A percentile compares a stretch with the other conserved stretches of the same genome.
Conservation (phyloP, 1,284 basidiomycete species). For the Calocybe gambosa region DNA sequence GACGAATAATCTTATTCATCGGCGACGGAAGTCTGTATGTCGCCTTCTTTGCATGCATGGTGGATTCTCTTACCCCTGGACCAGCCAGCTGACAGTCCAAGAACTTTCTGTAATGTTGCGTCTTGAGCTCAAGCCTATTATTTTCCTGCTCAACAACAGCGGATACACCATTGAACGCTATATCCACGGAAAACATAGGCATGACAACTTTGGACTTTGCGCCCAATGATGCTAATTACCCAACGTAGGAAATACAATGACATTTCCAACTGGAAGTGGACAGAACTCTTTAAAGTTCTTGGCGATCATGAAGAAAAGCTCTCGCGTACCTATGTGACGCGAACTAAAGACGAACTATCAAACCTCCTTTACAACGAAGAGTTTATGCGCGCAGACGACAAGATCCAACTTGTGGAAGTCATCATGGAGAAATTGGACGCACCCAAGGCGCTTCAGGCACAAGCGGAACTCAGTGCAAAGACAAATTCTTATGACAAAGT, state of each 20-base stretch:
- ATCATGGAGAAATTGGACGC: constrained; percentile 72
- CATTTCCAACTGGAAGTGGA: constrained; percentile 68
- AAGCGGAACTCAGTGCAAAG: constrained; percentile 41
- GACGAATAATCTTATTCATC: constrained; percentile 78
- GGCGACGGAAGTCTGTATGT: constrained; percentile 76
- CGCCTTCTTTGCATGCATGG: neutral
- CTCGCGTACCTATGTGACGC: constrained; percentile 63
- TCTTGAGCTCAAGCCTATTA: constrained; percentile 63
- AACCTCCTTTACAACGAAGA: constrained; percentile 50
- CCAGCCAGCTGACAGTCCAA: constrained; percentile 67
- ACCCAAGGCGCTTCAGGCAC: constrained; percentile 53
- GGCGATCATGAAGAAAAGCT: constrained; percentile 48
- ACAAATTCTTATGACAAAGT: constrained; percentile 33
- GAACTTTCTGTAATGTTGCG: constrained; percentile 78
- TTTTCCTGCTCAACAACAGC: constrained; percentile 51
- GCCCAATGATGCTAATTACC: constrained; percentile 2
- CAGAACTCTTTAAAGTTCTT: constrained; percentile 51
- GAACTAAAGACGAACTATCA: constrained; percentile 59
- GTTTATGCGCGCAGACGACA: constrained; percentile 50
- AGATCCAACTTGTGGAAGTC: constrained; percentile 77
- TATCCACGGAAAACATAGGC: constrained; percentile 19
- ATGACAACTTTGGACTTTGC: neutral
- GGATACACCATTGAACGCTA: constrained; percentile 19
- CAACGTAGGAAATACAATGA: constrained; percentile 62
- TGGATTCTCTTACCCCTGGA: neutral